Base-by-base conservation (phyloP, 495 filamentous ascomycete species). In the Hypomontagnella submonticulosa region DNA sequence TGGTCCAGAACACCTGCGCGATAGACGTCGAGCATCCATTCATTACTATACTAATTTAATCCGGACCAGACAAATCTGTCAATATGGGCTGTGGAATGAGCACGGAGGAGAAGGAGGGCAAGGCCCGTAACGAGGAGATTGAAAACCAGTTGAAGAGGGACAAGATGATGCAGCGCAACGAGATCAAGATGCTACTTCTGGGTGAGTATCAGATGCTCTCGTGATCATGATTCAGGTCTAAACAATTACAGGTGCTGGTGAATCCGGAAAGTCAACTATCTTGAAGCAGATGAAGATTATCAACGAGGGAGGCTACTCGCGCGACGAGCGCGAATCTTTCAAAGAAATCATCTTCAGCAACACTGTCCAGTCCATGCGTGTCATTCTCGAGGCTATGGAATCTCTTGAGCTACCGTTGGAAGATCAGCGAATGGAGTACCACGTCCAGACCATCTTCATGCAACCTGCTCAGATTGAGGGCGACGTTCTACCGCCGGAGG, bases 1-100 rank as follows among this genome's bases (percentile, higher is more conserved):
- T 43, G 37, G 59, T 12, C 43, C 11, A 16, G 4, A 56, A 27
- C 38, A 13, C 44, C 20, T 51, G 18, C 42, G 54, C 60, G 60
- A 63, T 52, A 46, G 12, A 37, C 27, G 50, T 30, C 60, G 36
- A 46, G 5, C 16, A 55, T 43, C 42, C 18, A 20, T 61, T 57
- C 47, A 44, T 60, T 66, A 68, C 60, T 44, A 60, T 57, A 57
- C 65, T 56, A 18, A 59, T 60, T 63, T 60, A 71, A 50, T 63
- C 54, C 57, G 66, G 60, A 41, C 58, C 51, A 41, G 6, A 57
- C 61, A 27, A 57, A 68, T 52, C 51, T 76, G 85, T 74, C 91
- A 92, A 85, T 68, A 99, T 99, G 95, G 95, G 95, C 89, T 99
- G 95, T 79, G 93, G 93, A 79, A 97, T 97, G 93, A 98, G 96